Percentiles rank a stretch among this genome's conserved stretches.
Conservation (phyloP, 139 green algal genomes). For the Micractinium sp. region DNA sequence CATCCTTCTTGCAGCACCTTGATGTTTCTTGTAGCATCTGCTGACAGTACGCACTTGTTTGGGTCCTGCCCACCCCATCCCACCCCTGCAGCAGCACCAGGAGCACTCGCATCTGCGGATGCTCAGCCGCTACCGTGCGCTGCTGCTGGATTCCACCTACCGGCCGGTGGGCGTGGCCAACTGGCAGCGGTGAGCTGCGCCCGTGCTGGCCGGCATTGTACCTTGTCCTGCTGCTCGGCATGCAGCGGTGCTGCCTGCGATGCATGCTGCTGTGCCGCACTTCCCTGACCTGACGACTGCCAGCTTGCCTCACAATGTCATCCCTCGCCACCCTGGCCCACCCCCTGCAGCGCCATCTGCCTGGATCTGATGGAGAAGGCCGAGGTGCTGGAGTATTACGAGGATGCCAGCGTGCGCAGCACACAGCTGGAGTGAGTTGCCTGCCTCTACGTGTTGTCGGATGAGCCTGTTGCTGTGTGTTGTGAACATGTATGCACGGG, state of each 20-base stretch:
- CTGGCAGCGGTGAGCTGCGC: slow-evolving; percentile 27
- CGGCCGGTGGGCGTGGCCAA: slow-evolving; percentile 63
- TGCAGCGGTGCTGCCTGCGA: neutral
- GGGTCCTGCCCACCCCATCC: neutral
- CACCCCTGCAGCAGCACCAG: neutral
- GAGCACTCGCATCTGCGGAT: neutral
- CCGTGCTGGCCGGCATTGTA: neutral
- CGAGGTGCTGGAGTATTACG: slow-evolving; percentile 75
- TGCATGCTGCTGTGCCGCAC: neutral
- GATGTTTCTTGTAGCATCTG: neutral
- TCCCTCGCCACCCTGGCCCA: too few species aligned
- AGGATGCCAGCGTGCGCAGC: slow-evolving; percentile 20
- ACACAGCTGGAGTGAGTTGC: slow-evolving; percentile 4
- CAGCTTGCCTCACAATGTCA: too few species aligned
- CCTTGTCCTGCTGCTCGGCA: neutral
- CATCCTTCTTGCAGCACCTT: neutral
- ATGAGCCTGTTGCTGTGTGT: too few species aligned
- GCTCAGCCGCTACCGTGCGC: slow-evolving; percentile 42
- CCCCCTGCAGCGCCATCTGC: slow-evolving; percentile 43
- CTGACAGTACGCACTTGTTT: neutral
- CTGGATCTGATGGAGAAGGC: slow-evolving; percentile 63
- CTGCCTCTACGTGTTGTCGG: neutral
- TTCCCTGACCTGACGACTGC: too few species aligned
- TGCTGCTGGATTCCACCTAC: slow-evolving; percentile 70
- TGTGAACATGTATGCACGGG: too few species aligned